Percentiles rank a stretch among this genome's conserved stretches.
Evolutionary conservation across 1,139 yeast genomes (phyloP).

Genomic region (Williopsis jadinii): DNA sequence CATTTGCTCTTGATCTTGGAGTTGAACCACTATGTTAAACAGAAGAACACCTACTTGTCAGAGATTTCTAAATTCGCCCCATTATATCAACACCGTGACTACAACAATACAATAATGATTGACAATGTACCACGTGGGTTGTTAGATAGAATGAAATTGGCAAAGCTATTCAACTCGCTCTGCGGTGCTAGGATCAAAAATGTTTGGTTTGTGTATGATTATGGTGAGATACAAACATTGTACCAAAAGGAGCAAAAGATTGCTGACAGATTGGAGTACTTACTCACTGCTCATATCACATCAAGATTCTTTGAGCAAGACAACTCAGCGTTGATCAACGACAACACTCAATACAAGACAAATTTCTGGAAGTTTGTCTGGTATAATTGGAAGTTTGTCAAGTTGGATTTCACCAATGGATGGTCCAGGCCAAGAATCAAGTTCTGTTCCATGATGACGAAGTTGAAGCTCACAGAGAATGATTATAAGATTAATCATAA

Average conservation of each 20-base stretch:
- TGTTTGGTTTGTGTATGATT: slow-evolving; percentile 47
- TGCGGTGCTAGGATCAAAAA: slow-evolving; percentile 27
- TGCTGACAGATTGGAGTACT: slow-evolving; percentile 34
- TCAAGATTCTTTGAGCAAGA: slow-evolving; percentile 11
- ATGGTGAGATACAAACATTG: slow-evolving; percentile 27
- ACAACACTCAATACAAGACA: not conserved
- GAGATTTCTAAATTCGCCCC: slow-evolving; percentile 24
- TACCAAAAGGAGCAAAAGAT: slow-evolving; percentile 30
- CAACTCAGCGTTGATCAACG: not conserved
- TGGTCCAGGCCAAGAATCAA: not conserved
- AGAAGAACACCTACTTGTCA: slow-evolving; percentile 34
- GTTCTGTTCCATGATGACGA: not conserved
- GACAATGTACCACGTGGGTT: slow-evolving; percentile 40
- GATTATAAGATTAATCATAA: slow-evolving; percentile 8
- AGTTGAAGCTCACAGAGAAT: not conserved
- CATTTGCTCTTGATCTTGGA: slow-evolving; percentile 48
- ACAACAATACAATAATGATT: slow-evolving; percentile 37
- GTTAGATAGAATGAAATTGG: slow-evolving; percentile 29
- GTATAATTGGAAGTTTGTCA: slow-evolving; percentile 1
- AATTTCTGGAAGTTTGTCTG: not conserved
- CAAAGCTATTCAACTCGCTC: slow-evolving; percentile 23
- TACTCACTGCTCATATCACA: slow-evolving; percentile 23
- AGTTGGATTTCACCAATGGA: not conserved
- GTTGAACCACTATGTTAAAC: slow-evolving; percentile 38
- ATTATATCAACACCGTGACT: slow-evolving; percentile 22